These are phyloP conservation scores for Didymella pinodella DNA, from an alignment of 2,329 filamentous ascomycete genomes.

Conservation along the genomic window DNA sequence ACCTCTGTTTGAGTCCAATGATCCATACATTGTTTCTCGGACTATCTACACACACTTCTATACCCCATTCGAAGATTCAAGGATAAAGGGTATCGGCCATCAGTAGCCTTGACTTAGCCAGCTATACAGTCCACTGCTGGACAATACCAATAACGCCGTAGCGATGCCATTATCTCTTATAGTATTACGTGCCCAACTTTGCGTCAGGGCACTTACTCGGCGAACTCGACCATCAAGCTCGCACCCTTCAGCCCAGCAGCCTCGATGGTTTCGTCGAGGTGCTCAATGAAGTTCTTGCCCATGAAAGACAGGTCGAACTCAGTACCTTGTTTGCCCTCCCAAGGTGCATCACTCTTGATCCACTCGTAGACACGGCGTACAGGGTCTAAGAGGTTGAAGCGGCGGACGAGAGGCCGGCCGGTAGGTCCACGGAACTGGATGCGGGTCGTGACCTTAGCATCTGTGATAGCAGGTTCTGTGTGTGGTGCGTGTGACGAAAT, in stretches of 20 bases:
- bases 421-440: slow-evolving; percentile 83
- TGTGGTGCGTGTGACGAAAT: slow-evolving; percentile 80
- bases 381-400: slow-evolving; percentile 78
- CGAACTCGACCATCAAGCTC: slow-evolving; percentile 93
- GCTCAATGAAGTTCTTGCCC: slow-evolving; percentile 83
- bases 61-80: neutral
- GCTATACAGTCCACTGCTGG: slow-evolving; percentile 4
- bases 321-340: slow-evolving; percentile 79
- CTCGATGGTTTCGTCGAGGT: slow-evolving; percentile 75
- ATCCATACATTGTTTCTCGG: neutral
- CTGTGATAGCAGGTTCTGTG: slow-evolving; percentile 72
- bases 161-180: slow-evolving; percentile 7
- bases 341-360: slow-evolving; percentile 83
- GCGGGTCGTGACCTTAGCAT: slow-evolving; percentile 77
- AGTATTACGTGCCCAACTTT: neutral
- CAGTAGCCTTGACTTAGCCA: neutral
- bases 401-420: slow-evolving; percentile 81
- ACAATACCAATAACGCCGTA: slow-evolving; percentile 15
- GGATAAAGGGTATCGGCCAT: slow-evolving; percentile 13
- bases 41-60: slow-evolving; percentile 14
- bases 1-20: neutral
- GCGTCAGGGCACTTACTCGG: slow-evolving; percentile 26
- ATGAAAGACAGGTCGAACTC: slow-evolving; percentile 89
- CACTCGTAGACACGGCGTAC: slow-evolving; percentile 92
- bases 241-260: slow-evolving; percentile 89